Evolutionary conservation across 1,284 basidiomycete genomes (phyloP), one percentile per base, ranked within the genome.

Genomic region (Anthracocystis panici-leucophaei): DNA sequence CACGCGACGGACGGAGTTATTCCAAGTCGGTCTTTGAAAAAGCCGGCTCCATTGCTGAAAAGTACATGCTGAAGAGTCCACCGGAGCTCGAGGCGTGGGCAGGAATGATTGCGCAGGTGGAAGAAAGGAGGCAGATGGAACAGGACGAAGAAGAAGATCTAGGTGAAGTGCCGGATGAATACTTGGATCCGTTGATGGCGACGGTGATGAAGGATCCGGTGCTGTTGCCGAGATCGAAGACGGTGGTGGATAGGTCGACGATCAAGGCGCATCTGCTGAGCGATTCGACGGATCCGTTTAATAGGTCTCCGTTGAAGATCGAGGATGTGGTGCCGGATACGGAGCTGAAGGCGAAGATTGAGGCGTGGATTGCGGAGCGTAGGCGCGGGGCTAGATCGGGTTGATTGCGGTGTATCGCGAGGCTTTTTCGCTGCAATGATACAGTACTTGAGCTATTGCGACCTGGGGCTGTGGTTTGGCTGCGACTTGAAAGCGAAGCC

Each of bases 131-230:
- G 84, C 89, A 88, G 35, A 88, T 95, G 64, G 91, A 93, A 75
- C 92, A 91, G 14, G 89, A 88, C 65, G 97, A 98, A 82, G 87
- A 87, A 44, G 94, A 95, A 50, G 96, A 99, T 80, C 87, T 95
- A 58, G 93, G 94, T 40, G 96, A 99, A 38, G 88, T 97, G 49
- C 97, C 97, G 0, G 97, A 99, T 65, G 96, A 99, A 84, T 99
- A 92, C 88, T 86, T 95, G 60, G 82, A 97, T 85, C 93, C 94
- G 0, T 87, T 97, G 73, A 95, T 97, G 91, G 92, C 90, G 76
- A 94, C 93, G 0, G 83, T 99, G 63, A 99, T 99, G 97, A 91
- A 91, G 65, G 94, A 99, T 84, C 97, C 97, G 1, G 96, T 99
- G 65, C 90, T 91, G 45, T 86, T 99, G 52, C 97, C 97, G 0